Percentiles rank a stretch among this genome's conserved stretches.
These are phyloP conservation scores for Arbutus unedo DNA, from an alignment of 148 eudicot genomes.

Conservation along the genomic window DNA sequence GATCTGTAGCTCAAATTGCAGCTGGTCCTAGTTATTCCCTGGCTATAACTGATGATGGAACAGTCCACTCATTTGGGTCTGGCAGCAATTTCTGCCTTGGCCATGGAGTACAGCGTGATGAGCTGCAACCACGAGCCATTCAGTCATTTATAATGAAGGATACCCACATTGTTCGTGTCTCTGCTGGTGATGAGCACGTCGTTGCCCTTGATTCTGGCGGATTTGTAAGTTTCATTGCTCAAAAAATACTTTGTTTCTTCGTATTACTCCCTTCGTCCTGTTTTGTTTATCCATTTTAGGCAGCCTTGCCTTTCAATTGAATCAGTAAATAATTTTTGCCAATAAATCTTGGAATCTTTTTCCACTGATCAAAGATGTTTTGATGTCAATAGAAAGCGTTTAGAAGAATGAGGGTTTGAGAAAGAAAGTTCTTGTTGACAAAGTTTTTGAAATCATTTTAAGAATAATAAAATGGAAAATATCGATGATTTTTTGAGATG, in stretches of 20 bases:
- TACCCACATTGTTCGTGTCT: slow-evolving; percentile 74
- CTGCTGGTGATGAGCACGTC: slow-evolving; percentile 95
- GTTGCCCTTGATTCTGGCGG: slow-evolving; percentile 96
- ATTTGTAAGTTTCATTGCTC: slow-evolving; percentile 43
- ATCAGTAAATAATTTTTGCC: background rate
- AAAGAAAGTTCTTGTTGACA: background rate
- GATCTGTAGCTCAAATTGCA: slow-evolving; percentile 63
- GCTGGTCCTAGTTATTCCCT: slow-evolving; percentile 88
- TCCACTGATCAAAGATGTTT: background rate
- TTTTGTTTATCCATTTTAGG: background rate
- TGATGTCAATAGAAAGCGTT: too few species aligned
- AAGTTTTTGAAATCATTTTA: background rate
- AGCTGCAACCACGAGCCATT: slow-evolving; percentile 69
- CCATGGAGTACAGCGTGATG: slow-evolving; percentile 88
- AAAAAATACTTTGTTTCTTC: background rate
- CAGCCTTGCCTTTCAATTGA: background rate
- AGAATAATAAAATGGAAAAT: background rate
- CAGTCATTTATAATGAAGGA: slow-evolving; percentile 68
- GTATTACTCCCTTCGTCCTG: background rate
- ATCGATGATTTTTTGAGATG: background rate
- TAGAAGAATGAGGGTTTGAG: too few species aligned
- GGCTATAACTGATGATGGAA: slow-evolving; percentile 66
- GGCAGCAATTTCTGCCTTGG: slow-evolving; percentile 89
- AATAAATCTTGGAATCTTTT: background rate
- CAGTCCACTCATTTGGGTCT: slow-evolving; percentile 77